A percentile compares a stretch with the other conserved stretches of the same genome.
Evolutionary conservation across 495 filamentous ascomycete genomes (phyloP).

Genomic region (Hyphodiscus hymeniophilus): DNA sequence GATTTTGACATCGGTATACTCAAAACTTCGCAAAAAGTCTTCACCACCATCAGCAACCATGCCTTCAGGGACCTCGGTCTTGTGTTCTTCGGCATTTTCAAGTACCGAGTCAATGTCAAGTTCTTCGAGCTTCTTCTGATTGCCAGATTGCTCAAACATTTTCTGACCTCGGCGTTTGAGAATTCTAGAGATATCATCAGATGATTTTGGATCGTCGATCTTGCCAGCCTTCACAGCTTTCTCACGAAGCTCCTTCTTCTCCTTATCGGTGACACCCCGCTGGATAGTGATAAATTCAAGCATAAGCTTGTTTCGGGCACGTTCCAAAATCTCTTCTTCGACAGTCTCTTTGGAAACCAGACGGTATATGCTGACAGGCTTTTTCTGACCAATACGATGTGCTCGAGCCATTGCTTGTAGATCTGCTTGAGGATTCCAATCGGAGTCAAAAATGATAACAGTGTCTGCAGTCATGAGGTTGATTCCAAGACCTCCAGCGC

Average conservation of each 20-base stretch:
- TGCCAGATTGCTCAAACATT: conserved; percentile 95
- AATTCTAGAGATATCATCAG: conserved; percentile 87
- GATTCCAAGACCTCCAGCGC: conserved; percentile 93
- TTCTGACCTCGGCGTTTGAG: conserved; percentile 89
- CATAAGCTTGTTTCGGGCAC: conserved; percentile 94
- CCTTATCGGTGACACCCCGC: conserved; percentile 87
- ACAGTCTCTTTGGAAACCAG: conserved; percentile 96
- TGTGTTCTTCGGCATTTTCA: conserved; percentile 89
- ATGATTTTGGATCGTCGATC: conserved; percentile 66
- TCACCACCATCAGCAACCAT: conserved; percentile 87
- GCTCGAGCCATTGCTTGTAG: conserved; percentile 97
- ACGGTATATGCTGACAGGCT: conserved; percentile 88
- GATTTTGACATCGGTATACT: conserved; percentile 89
- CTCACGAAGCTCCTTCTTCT: conserved; percentile 56
- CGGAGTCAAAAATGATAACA: conserved; percentile 95
- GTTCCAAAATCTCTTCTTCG: conserved; percentile 93
- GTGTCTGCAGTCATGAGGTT: conserved; percentile 99
- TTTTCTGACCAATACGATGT: conserved; percentile 94
- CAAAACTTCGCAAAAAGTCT: conserved; percentile 84
- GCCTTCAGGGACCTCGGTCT: conserved; percentile 82
- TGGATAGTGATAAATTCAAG: conserved; percentile 99
- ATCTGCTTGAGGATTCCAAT: conserved; percentile 99
- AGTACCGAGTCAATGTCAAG: conserved; percentile 98
- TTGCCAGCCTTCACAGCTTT: conserved; percentile 40
- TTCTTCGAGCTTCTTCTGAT: conserved; percentile 92